Evolutionary conservation across 225 moss, liverwort and hornwort genomes (phyloP).

Genomic region (Bryum argenteum): DNA sequence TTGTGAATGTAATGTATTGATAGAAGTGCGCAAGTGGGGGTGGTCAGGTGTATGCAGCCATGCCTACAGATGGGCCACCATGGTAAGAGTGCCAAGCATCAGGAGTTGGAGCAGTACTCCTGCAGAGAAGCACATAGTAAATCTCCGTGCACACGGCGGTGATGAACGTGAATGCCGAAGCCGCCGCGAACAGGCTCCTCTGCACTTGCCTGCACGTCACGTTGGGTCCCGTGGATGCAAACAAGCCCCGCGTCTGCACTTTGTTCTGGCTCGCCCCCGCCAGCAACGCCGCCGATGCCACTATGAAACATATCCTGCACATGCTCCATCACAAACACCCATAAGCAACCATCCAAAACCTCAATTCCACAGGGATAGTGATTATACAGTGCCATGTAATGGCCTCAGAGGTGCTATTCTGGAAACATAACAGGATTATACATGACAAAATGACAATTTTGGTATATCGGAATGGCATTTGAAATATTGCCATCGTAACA

Average conservation of each 20-base stretch:
- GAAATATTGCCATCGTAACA: neutral
- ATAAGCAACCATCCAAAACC: no score
- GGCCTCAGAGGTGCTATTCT: no score
- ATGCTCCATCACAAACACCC: no score
- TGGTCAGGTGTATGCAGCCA: conserved; percentile 46
- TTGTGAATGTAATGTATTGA: no score
- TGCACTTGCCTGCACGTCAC: conserved; percentile 57
- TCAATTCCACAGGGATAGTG: no score
- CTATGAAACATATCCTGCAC: conserved; percentile 53
- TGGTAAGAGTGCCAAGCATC: conserved; percentile 47
- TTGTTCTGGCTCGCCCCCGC: conserved; percentile 54
- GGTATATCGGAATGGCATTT: no score
- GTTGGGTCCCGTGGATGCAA: conserved; percentile 29
- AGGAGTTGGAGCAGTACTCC: conserved; percentile 1
- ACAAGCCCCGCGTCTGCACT: conserved; percentile 47
- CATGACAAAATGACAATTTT: no score
- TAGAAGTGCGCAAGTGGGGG: neutral
- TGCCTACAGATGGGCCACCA: conserved; percentile 49
- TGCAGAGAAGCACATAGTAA: conserved; percentile 49
- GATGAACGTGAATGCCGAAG: conserved; percentile 54
- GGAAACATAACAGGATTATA: no score
- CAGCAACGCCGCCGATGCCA: conserved; percentile 47
- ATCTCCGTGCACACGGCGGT: conserved; percentile 43
- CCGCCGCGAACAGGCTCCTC: conserved; percentile 53
- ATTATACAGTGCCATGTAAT: no score